Evolutionary conservation across 495 filamentous ascomycete genomes (phyloP).

Genomic region (Penicillium turbatum): DNA sequence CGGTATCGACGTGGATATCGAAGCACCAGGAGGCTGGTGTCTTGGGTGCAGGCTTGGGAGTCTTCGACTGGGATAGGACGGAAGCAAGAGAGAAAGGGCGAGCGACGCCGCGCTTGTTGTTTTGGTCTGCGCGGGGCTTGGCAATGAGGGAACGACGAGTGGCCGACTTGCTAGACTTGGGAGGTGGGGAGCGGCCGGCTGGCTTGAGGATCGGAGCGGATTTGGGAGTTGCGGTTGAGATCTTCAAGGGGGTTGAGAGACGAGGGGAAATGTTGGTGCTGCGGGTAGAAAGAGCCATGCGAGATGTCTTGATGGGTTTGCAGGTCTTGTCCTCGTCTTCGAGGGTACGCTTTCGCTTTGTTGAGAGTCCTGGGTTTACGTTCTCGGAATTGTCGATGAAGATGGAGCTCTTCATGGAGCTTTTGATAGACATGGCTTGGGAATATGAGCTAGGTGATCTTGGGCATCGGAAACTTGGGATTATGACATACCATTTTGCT

Average conservation of each 20-base stretch:
- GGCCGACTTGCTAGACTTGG: slow-evolving; percentile 33
- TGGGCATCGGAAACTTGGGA: background rate
- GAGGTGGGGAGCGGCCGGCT: slow-evolving; percentile 39
- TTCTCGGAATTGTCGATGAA: slow-evolving; percentile 70
- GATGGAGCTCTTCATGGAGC: slow-evolving; percentile 30
- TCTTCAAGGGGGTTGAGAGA: slow-evolving; percentile 34
- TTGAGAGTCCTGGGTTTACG: slow-evolving; percentile 66
- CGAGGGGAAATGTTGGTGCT: slow-evolving; percentile 29
- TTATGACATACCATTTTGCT: slow-evolving; percentile 50
- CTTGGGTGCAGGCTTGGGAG: slow-evolving; percentile 33
- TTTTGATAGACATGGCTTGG: slow-evolving; percentile 15
- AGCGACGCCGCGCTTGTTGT: slow-evolving; percentile 35
- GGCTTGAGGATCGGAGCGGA: slow-evolving; percentile 34
- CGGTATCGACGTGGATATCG: slow-evolving; percentile 89
- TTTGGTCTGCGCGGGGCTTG: slow-evolving; percentile 52
- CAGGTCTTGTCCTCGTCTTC: slow-evolving; percentile 47
- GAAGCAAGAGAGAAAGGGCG: slow-evolving; percentile 75
- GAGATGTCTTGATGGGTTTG: slow-evolving; percentile 43
- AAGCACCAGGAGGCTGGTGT: slow-evolving; percentile 76
- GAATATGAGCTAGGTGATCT: background rate
- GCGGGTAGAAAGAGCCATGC: slow-evolving; percentile 30
- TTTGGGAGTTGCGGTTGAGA: slow-evolving; percentile 31
- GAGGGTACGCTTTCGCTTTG: slow-evolving; percentile 56
- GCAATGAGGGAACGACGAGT: slow-evolving; percentile 36
- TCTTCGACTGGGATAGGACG: slow-evolving; percentile 52